Base-by-base conservation (phyloP, 805 yeast species). In the Saturnispora ahearnii region DNA sequence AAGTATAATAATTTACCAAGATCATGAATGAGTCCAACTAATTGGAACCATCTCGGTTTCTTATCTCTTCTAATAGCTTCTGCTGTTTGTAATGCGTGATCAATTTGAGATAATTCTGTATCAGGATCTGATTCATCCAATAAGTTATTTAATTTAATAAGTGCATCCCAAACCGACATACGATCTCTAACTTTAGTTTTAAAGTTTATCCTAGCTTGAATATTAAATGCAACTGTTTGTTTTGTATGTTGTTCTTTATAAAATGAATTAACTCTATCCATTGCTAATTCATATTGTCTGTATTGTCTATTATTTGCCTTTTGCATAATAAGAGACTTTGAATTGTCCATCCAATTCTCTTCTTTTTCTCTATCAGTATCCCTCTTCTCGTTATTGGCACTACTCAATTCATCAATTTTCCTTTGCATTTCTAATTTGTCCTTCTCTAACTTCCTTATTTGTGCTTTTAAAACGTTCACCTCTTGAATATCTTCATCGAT, bases 61-160 rank as follows among this genome's bases (percentile, higher is more conserved):
- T 77, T 75, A 56, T 82, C 88, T 49, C 74, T 66, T 55, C 87
- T 65, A 46, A 82, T 82, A 4, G 87, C 87, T 59, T 82, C 87
- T 3, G 88, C 88, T 0, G 88, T 82, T 62, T 82, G 88, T 24
- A 82, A 60, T 2, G 87, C 87, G 61, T 82, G 89, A 56, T 82
- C 87, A 46, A 82, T 82, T 57, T 82, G 88, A 0, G 87, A 80
- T 22, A 82, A 67, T 59, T 82, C 86, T 0, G 87, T 82, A 61
- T 82, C 89, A 0, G 89, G 89, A 60, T 82, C 89, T 46, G 83
- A 76, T 46, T 82, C 87, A 60, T 82, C 89, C 24, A 82, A 69
- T 18, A 82, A 64, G 54, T 77, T 75, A 59, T 82, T 82, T 36
- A 82, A 66, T 53, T 76, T 77, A 49, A 77, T 76, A 13, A 82